Evolutionary conservation across 371 early-diverging fungal genomes (phyloP), one percentile per base, ranked within the genome.

Genomic region (Globomyces sp.): DNA sequence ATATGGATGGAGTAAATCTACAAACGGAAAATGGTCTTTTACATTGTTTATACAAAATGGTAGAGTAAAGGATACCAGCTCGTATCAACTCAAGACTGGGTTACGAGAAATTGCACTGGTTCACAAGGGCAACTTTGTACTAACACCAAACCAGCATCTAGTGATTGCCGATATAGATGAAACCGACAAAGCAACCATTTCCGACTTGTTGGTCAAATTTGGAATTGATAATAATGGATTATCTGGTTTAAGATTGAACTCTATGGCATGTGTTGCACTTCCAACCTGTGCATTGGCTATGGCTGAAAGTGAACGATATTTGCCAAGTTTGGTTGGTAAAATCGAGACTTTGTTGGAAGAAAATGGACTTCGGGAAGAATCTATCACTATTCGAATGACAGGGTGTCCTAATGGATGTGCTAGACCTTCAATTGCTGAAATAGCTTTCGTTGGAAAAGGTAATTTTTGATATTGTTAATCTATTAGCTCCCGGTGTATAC

Each of bases 391-490:
- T 69, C 89, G 96, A 73, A 95, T 95, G 96, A 94, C 96, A 0
- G 96, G 96, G 65, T 95, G 96, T 73, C 96, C 96, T 37, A 95
- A 95, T 77, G 94, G 94, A 67, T 95, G 96, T 71, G 93, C 96
- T 2, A 67, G 96, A 47, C 96, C 96, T 13, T 92, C 92, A 70
- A 86, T 92, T 61, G 94, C 92, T 52, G 96, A 95, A 76, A 88
- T 95, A 71, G 96, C 91, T 0, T 91, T 93, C 69, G 90, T 95
- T n/a, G 96, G 96, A 67, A 95, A 95, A 64, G 74, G 74, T 74
- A 48, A n/a, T 40, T 8, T 45, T 41, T 66, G 4, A 11, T 45
- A 43, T 5, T 6, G 44, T 24, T 24, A 24, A 24, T 24, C 24
- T 24, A 24, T 24, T 60, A 72, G 94, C 96, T 1, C 90, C 90